These are phyloP conservation scores for Beta corolliflora DNA, from an alignment of 179 eudicot species.

Conservation along the genomic window DNA sequence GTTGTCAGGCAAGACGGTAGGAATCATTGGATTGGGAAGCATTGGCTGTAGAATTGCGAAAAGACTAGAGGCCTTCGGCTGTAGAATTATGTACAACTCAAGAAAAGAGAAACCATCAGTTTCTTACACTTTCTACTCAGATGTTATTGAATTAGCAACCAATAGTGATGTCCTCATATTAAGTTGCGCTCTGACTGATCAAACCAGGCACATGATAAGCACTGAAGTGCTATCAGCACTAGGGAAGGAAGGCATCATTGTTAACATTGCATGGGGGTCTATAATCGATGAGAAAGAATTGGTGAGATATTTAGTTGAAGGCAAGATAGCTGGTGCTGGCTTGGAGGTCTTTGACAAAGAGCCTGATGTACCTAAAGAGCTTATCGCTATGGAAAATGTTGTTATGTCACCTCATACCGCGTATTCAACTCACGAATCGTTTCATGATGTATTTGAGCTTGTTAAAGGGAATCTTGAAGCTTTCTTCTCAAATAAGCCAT, in stretches of 20 bases:
- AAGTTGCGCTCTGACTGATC: constrained; percentile 55
- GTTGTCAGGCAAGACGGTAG: constrained; percentile 60
- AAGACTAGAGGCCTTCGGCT: constrained; percentile 64
- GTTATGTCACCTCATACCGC: constrained; percentile 63
- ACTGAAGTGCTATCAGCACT: constrained; percentile 52
- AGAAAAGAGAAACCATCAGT: constrained; percentile 51
- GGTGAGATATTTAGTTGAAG: constrained; percentile 45
- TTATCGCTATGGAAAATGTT: constrained; percentile 53
- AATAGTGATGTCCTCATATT: constrained; percentile 46
- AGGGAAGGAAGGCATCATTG: constrained; percentile 61
- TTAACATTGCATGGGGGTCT: constrained; percentile 66
- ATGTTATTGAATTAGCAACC: constrained; percentile 44
- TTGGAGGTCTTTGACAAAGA: constrained; percentile 73
- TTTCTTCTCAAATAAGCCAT: constrained; percentile 57
- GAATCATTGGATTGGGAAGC: constrained; percentile 72
- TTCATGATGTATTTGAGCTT: constrained; percentile 37
- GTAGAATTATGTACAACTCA: constrained; percentile 57
- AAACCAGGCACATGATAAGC: constrained; percentile 64
- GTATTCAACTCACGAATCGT: constrained; percentile 43
- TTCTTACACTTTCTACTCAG: constrained; percentile 40
- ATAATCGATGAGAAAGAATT: constrained; percentile 58
- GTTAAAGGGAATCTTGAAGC: constrained; percentile 55
- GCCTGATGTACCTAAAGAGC: constrained; percentile 54
- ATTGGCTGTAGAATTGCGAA: constrained; percentile 65
- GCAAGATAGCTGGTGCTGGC: constrained; percentile 70